Base-by-base conservation (phyloP, 2,329 filamentous ascomycete species). In the Trichophyton simii region DNA sequence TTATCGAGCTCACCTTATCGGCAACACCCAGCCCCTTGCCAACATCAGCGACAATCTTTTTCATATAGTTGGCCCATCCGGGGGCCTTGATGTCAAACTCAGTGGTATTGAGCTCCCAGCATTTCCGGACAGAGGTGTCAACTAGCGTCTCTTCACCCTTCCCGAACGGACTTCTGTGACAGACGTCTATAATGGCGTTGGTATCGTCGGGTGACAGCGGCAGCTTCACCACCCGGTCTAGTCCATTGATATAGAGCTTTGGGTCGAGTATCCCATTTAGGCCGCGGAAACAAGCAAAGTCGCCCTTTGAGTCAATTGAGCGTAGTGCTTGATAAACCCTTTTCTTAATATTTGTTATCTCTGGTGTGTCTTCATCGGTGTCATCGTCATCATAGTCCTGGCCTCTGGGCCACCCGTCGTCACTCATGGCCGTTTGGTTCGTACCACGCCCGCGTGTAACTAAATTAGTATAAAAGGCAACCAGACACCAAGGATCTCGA, bases 61-160 rank as follows among this genome's bases (percentile, higher is more conserved):
- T 44, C 68, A 3, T 61, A 36, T 0, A 72, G 62, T 28, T 1
- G 64, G 68, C 1, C 75, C 75, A 78, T 2, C n/a, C 57, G 0
- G 72, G 70, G 46, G 73, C 70, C 15, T 59, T 64, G 13, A 80
- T 67, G 3, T 68, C 62, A 60, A 80, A 78, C 22, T 77, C 70
- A 2, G 63, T 42, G 0, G 72, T 65, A 42, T 76, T 69, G 1
- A 81, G 61, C 63, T 80, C 74, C 76, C 75, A 78, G 0, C 72
- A 78, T 22, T 78, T 78, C 4, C 73, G 71, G 0, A 76, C 73
- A 4, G 70, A 57, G 0, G 71, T 72, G 59, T 78, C 75, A 3
- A 77, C 71, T 3, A 76, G 60, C 2, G 73, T 76, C 8, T 77
- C 68, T 15, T 67, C 72, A 2, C 72, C 75, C 60, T 73, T 75